Conservation (phyloP, 306 rosid species). For the Lupinus albus region DNA sequence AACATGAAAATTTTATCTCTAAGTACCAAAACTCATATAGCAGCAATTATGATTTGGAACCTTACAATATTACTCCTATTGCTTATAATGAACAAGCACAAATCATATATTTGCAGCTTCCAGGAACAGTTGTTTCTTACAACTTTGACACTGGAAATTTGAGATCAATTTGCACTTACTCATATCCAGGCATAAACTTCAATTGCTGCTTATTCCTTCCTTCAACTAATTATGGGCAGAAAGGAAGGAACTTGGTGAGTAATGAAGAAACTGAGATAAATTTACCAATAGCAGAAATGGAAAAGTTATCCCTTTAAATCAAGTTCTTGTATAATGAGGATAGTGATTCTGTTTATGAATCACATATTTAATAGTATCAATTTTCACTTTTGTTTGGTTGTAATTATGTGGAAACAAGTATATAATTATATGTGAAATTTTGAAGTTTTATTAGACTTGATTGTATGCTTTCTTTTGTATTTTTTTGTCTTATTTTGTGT, state of each 20-base stretch:
- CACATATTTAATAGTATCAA: background rate
- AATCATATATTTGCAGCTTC: conserved; percentile 44
- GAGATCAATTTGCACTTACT: conserved; percentile 34
- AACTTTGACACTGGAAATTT: conserved; percentile 13
- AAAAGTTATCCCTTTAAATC: conserved; percentile 22
- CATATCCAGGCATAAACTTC: conserved; percentile 35
- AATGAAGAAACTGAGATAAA: conserved; percentile 21
- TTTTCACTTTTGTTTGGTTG: conserved; percentile 5
- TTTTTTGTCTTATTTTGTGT: background rate
- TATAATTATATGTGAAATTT: background rate
- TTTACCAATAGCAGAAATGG: conserved; percentile 41
- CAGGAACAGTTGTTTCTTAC: conserved; percentile 46
- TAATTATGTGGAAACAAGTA: background rate
- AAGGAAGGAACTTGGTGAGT: background rate
- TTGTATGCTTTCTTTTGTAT: background rate
- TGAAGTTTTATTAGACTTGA: background rate
- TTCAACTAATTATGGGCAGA: conserved; percentile 17
- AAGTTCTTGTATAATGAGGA: background rate
- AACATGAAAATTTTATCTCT: conserved; percentile 7
- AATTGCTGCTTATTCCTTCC: conserved; percentile 47
- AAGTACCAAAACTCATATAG: background rate
- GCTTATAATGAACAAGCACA: conserved; percentile 31
- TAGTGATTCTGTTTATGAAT: conserved; percentile 3
- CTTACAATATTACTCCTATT: conserved; percentile 41
- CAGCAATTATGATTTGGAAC: conserved; percentile 35